Conservation (phyloP, 805 yeast species). For the Zygosaccharomyces lentus region DNA sequence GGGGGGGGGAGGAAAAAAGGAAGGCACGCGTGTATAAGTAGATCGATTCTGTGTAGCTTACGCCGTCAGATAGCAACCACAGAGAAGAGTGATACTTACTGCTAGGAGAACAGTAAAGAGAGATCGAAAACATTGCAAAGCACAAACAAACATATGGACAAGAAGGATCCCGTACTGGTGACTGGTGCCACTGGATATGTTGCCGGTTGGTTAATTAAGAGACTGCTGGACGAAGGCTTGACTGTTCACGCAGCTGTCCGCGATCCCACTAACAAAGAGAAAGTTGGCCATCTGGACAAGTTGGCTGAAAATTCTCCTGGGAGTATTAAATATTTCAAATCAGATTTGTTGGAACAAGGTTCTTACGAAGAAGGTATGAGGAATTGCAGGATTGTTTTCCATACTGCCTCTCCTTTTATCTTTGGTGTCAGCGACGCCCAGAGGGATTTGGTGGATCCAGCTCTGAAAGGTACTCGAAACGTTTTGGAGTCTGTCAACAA, state of each 20-base stretch:
- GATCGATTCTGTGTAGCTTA: too few relatives aligned
- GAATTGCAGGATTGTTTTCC: constrained; percentile 42
- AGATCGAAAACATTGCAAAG: too few relatives aligned
- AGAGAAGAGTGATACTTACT: too few relatives aligned
- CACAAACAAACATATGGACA: background rate
- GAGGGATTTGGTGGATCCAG: constrained; percentile 47
- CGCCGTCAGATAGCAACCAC: too few relatives aligned
- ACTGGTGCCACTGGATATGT: constrained; percentile 53
- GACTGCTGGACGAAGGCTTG: constrained; percentile 37
- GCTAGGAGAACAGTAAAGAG: too few relatives aligned
- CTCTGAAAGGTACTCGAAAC: constrained; percentile 48
- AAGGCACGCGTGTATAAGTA: too few relatives aligned
- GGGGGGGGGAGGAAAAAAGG: too few relatives aligned
- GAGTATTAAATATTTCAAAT: constrained; percentile 33
- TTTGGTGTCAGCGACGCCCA: constrained; percentile 39
- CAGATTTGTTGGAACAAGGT: constrained; percentile 32
- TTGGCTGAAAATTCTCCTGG: constrained; percentile 30
- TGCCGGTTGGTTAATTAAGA: constrained; percentile 45
- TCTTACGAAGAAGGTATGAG: constrained; percentile 46
- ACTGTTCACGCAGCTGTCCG: constrained; percentile 51
- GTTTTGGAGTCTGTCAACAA: constrained; percentile 41
- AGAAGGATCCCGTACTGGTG: constrained; percentile 37
- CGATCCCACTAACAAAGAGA: constrained; percentile 28
- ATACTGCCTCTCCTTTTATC: constrained; percentile 46
- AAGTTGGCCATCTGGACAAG: constrained; percentile 37